Evolutionary conservation across 805 yeast species (phyloP).

Genomic region (Metschnikowia drakensbergensis): DNA sequence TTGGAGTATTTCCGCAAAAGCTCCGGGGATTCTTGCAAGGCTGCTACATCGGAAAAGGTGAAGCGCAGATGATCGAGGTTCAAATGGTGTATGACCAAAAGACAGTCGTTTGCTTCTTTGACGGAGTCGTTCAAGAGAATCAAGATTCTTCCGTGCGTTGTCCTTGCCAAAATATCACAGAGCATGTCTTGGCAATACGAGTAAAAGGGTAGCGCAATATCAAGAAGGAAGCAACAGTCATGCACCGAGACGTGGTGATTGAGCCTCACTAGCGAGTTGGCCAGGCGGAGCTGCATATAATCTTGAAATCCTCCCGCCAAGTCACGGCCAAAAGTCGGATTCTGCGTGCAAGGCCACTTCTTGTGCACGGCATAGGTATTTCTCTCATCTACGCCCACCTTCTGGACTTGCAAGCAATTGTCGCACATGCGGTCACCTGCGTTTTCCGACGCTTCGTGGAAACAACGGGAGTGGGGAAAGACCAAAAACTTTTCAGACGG

Average conservation of each 20-base stretch:
- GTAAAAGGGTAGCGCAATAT: constrained; percentile 35
- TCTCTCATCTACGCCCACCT: constrained; percentile 4
- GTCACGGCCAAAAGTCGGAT: constrained; percentile 29
- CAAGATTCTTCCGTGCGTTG: constrained; percentile 19
- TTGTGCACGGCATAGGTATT: constrained; percentile 13
- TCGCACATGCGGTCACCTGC: constrained; percentile 11
- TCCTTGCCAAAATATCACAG: not conserved
- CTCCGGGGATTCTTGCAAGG: constrained; percentile 2
- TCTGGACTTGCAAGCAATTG: constrained; percentile 17
- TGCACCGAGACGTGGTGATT: constrained; percentile 33
- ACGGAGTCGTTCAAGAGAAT: constrained; percentile 27
- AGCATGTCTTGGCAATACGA: constrained; percentile 22
- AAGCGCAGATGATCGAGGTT: constrained; percentile 12
- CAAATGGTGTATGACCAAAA: constrained; percentile 31
- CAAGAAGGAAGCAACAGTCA: constrained; percentile 34
- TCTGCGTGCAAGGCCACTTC: constrained; percentile 21
- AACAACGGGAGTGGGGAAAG: constrained; percentile 34
- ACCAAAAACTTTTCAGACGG: constrained; percentile 19
- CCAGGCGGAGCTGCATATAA: constrained; percentile 25
- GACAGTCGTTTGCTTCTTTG: constrained; percentile 36
- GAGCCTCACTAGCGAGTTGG: constrained; percentile 25
- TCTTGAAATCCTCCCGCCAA: constrained; percentile 42
- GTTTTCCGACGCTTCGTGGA: constrained; percentile 19
- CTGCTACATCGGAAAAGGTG: constrained; percentile 14
- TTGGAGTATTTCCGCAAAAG: constrained; percentile 6